Conservation (phyloP, 352 stramenopile genomes). For the Phytophthora cryptogea region DNA sequence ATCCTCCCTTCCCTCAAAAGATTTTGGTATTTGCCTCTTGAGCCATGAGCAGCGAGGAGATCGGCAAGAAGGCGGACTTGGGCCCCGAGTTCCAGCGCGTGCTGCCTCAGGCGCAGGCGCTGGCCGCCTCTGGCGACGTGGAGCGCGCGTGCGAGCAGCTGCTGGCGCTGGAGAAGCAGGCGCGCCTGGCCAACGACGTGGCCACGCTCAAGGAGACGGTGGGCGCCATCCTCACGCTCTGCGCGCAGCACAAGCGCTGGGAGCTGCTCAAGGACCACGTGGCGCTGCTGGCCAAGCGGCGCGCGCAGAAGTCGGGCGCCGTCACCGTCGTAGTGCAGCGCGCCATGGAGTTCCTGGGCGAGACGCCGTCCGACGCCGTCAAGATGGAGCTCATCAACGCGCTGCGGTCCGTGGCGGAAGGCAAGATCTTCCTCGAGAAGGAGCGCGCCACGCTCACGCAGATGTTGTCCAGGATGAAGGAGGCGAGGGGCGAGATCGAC, state of each 20-base stretch:
- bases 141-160: conserved; percentile 83
- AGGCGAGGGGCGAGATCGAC: conserved; percentile 92
- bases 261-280: conserved; percentile 89
- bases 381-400: conserved; percentile 94
- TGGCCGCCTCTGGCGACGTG: conserved; percentile 76
- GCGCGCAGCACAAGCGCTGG: conserved; percentile 87
- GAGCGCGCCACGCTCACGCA: conserved; percentile 94
- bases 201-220: conserved; percentile 86
- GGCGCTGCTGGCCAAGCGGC: conserved; percentile 85
- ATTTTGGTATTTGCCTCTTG: conserved; percentile 8
- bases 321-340: conserved; percentile 87
- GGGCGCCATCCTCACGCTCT: conserved; percentile 74
- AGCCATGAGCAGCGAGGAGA: conserved; percentile 74
- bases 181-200: conserved; percentile 83
- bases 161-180: conserved; percentile 85
- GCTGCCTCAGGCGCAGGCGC: conserved; percentile 66
- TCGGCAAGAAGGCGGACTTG: conserved; percentile 84
- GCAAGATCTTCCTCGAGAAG: conserved; percentile 98
- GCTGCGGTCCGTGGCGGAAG: conserved; percentile 94
- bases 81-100: conserved; percentile 64
- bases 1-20: conserved; percentile 24
- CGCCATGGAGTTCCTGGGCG: conserved; percentile 80
- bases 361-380: conserved; percentile 81
- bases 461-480: conserved; percentile 92
- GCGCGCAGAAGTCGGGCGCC: conserved; percentile 87